phyloP scores from a whole-genome alignment of 2,329 filamentous ascomycete species.

The Venturia oleaginea region DNA sequence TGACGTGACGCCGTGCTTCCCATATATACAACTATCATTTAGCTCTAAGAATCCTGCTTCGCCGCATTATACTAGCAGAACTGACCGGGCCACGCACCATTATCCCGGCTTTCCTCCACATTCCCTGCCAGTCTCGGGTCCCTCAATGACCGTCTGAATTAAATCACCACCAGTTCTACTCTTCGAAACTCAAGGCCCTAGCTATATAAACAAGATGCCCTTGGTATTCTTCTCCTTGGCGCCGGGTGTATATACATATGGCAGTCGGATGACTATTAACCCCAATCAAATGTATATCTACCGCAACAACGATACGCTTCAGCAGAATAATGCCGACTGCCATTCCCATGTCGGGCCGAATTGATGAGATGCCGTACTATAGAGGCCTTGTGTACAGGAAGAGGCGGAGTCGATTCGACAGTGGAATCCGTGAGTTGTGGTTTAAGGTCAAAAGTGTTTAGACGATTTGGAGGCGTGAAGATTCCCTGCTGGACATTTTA shows the following conservation, averaged over 20 bases:
- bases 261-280: no score
- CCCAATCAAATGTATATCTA: no score
- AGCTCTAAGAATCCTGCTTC: neutral
- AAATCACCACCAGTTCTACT: neutral
- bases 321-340: no score
- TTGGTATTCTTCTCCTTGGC: neutral
- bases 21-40: neutral
- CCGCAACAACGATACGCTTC: no score
- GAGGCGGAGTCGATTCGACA: no score
- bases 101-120: neutral
- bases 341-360: no score
- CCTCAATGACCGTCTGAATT: neutral
- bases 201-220: neutral
- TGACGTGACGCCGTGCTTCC: conserved; percentile 1
- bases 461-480: neutral
- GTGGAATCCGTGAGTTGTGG: no score
- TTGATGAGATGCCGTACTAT: no score
- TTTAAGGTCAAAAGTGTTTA: neutral
- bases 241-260: neutral
- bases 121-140: neutral
- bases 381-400: no score
- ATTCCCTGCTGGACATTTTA: neutral
- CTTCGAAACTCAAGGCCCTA: neutral
- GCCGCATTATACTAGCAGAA: neutral
- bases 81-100: neutral